phyloP scores from a whole-genome alignment of 148 eudicot species.

The Agrostemma githago region DNA sequence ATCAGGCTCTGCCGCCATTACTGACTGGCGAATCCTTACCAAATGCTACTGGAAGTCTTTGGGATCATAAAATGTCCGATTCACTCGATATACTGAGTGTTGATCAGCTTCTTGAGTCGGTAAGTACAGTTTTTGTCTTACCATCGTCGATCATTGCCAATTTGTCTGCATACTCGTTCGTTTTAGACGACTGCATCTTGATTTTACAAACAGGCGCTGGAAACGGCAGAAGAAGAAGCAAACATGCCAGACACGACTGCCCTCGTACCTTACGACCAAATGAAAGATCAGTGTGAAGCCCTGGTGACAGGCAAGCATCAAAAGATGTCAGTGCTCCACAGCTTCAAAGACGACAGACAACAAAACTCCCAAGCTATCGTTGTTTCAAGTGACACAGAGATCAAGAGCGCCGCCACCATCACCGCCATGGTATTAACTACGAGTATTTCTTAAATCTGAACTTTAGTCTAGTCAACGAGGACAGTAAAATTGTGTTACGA shows the following conservation, averaged over 20 bases:
- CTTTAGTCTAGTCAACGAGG: no score
- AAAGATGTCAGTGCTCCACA: conserved; percentile 78
- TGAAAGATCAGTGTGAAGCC: conserved; percentile 83
- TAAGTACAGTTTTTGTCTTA: conserved; percentile 32
- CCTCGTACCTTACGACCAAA: conserved; percentile 71
- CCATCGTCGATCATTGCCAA: not conserved
- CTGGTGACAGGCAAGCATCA: conserved; percentile 73
- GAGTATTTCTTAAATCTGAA: no score
- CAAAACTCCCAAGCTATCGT: conserved; percentile 53
- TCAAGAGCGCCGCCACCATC: conserved; percentile 15
- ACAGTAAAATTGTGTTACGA: no score
- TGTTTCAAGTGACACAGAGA: conserved; percentile 30
- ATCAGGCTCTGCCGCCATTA: conserved; percentile 36
- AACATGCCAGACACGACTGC: conserved; percentile 51
- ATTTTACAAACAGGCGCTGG: conserved; percentile 48
- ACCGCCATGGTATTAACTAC: conserved; percentile 30
- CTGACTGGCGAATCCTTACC: conserved; percentile 47
- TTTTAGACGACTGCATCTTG: not conserved
- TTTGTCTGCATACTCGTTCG: not conserved
- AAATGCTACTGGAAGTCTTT: conserved; percentile 60
- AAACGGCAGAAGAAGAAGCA: conserved; percentile 81
- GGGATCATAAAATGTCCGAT: conserved; percentile 55
- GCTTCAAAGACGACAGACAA: conserved; percentile 39
- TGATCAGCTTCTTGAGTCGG: conserved; percentile 86
- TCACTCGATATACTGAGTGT: conserved; percentile 72